Conservation (phyloP, 2,329 filamentous ascomycete genomes). For the Paracorniculantispora psalliotae region DNA sequence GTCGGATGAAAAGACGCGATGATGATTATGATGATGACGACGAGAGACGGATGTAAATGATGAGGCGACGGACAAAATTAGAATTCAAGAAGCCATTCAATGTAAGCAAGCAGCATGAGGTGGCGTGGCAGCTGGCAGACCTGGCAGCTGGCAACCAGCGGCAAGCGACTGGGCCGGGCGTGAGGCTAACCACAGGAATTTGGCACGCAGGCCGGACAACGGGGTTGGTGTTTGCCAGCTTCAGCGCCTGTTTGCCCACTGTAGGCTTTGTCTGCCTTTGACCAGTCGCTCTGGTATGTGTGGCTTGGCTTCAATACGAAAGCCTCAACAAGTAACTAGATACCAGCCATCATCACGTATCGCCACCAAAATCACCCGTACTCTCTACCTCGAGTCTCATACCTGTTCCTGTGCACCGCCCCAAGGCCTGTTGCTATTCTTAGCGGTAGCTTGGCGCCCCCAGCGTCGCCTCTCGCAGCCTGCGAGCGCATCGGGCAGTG, state of each 20-base stretch:
- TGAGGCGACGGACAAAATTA: background rate
- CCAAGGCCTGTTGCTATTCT: background rate
- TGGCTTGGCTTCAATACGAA: background rate
- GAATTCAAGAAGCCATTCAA: background rate
- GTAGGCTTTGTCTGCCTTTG: background rate
- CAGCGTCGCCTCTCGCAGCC: background rate
- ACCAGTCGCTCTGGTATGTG: background rate
- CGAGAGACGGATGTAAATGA: background rate
- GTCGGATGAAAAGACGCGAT: background rate
- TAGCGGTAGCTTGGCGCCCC: background rate
- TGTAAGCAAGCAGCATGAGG: background rate
- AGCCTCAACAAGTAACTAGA: background rate
- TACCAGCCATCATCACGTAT: background rate
- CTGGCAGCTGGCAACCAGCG: background rate
- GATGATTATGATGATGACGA: background rate
- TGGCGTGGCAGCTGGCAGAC: background rate
- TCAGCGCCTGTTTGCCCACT: background rate
- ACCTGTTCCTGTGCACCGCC: background rate
- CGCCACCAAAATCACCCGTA: background rate
- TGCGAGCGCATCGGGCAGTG: background rate
- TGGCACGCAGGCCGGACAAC: background rate
- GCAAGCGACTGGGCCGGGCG: too few relatives aligned
- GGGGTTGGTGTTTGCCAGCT: background rate
- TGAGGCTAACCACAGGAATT: background rate
- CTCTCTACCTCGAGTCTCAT: background rate